Base-by-base conservation (phyloP, 192 early-diverging fungal genomes). In the Martensiomyces pterosporus region DNA sequence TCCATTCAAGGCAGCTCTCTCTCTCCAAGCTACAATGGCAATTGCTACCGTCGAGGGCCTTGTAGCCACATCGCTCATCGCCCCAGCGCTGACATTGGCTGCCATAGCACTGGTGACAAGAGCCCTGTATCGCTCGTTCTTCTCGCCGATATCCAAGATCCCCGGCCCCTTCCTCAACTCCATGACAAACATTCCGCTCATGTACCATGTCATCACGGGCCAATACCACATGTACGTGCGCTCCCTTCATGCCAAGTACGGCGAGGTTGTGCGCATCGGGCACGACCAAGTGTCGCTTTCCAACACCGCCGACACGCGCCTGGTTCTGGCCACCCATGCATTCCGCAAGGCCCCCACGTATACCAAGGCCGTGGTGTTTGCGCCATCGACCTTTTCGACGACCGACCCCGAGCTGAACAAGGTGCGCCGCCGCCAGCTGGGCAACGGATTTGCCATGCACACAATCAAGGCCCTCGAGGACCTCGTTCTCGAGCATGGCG, bases 321-420 rank as follows among this genome's bases (percentile, higher is more conserved):
- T 21, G 5, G 22, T 41, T 14, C 39, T 41, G 5, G 22, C 16
- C 17, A 21, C 39, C 22, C 39, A 41, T 14, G 17, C 7, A 9
- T 41, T 41, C 14, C 5, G 9, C 6, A 41, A 41, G 22, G 22
- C 6, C 5, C 6, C 14, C 7, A 14, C 22, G 16, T 23, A 41
- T 41, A 41, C 16, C 22, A 23, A 21, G 17, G 22, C 7, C 16
- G 6, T 8, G 22, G 6, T 41, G 16, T 8, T 9, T 7, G 14
- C 5, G 22, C 39, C 5, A 14, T 9, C 5, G 6, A 8, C 39
- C 5, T 41, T 41, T 14, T 21, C 39, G 17, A 41, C 39, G 5
- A 14, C 9, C 14, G 39, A 41, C 14, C 39, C 39, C 5, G 39
- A 41, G 39, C 9, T 41, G 6, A 41, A 41, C 39, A 41, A 41